Conservation (phyloP, 768 basidiomycete genomes). For the Xerocomellus chrysenteron region DNA sequence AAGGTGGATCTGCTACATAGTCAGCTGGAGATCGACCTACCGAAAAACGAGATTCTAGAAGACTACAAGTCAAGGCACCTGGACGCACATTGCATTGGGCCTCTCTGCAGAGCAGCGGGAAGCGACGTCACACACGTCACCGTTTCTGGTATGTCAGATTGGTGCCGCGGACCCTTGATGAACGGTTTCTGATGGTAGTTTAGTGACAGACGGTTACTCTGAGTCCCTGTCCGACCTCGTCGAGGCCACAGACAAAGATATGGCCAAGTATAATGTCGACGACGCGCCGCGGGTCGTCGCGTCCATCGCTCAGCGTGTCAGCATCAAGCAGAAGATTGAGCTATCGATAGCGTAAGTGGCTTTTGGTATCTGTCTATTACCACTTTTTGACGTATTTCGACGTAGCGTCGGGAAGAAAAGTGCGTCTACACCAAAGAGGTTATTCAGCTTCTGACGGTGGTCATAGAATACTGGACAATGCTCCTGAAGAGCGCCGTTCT, state of each 20-base stretch:
- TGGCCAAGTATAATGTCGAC: constrained; percentile 2
- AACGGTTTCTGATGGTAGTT: not conserved
- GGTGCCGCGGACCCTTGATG: not conserved
- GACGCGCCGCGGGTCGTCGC: constrained; percentile 9
- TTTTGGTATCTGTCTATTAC: not conserved
- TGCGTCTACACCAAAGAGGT: not conserved
- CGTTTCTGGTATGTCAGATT: constrained; percentile 9
- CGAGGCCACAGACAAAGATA: constrained; percentile 1
- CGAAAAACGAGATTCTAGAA: not conserved
- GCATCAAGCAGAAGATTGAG: constrained; percentile 16
- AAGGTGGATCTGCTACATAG: constrained; percentile 10
- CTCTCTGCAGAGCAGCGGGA: constrained; percentile 4
- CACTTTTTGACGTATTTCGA: not conserved
- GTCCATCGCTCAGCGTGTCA: constrained; percentile 14
- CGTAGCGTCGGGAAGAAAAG: constrained; percentile 14
- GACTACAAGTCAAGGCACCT: not conserved
- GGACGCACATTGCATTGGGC: not conserved
- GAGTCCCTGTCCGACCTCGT: constrained; percentile 2
- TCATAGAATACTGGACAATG: constrained; percentile 11
- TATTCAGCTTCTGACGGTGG: not conserved
- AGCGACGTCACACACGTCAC: not conserved
- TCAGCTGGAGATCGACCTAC: constrained; percentile 3
- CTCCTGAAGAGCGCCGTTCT: constrained; percentile 11
- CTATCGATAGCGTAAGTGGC: constrained; percentile 9
- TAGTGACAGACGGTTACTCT: constrained; percentile 4